These are phyloP conservation scores for Neofusicoccum laricinum DNA, from an alignment of 2,329 filamentous ascomycete species.

Conservation along the genomic window DNA sequence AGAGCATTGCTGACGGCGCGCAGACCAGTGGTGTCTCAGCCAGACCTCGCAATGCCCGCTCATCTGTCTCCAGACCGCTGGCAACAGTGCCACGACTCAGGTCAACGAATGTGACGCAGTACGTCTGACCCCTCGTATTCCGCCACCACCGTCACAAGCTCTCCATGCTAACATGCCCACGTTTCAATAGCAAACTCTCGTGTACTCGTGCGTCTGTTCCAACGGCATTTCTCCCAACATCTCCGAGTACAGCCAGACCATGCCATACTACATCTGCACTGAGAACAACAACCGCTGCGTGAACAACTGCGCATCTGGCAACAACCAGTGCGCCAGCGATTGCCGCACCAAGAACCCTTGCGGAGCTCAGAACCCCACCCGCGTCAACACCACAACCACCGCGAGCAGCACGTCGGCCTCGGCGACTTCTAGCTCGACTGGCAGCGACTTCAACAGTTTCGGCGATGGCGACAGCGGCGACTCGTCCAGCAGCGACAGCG, in stretches of 20 bases:
- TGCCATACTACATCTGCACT: slow-evolving; percentile 74
- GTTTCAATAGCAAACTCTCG: slow-evolving; percentile 46
- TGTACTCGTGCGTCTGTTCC: slow-evolving; percentile 71
- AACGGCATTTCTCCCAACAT: slow-evolving; percentile 67
- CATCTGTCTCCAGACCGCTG: slow-evolving; percentile 66
- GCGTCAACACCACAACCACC: slow-evolving; percentile 55
- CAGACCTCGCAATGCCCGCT: slow-evolving; percentile 65
- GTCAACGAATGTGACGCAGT: slow-evolving; percentile 68
- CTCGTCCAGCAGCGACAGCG: slow-evolving; percentile 30
- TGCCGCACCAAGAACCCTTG: slow-evolving; percentile 70
- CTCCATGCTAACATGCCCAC: slow-evolving; percentile 2
- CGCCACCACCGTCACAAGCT: background rate
- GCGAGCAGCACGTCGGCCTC: slow-evolving; percentile 44
- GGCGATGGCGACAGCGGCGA: slow-evolving; percentile 31
- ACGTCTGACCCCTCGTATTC: slow-evolving; percentile 28
- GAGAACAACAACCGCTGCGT: slow-evolving; percentile 71
- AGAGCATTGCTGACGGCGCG: slow-evolving; percentile 22
- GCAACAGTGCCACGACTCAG: slow-evolving; percentile 40
- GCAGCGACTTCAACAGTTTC: slow-evolving; percentile 10
- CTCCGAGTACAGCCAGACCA: slow-evolving; percentile 72
- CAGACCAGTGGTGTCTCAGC: slow-evolving; percentile 63
- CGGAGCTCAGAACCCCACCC: slow-evolving; percentile 64
- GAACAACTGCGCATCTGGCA: slow-evolving; percentile 48
- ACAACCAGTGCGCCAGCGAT: slow-evolving; percentile 56
- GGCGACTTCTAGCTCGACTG: slow-evolving; percentile 27